These are phyloP conservation scores for Haemoproteus tartakovskyi DNA, from an alignment of 169 alveolate species.

Conservation along the genomic window DNA sequence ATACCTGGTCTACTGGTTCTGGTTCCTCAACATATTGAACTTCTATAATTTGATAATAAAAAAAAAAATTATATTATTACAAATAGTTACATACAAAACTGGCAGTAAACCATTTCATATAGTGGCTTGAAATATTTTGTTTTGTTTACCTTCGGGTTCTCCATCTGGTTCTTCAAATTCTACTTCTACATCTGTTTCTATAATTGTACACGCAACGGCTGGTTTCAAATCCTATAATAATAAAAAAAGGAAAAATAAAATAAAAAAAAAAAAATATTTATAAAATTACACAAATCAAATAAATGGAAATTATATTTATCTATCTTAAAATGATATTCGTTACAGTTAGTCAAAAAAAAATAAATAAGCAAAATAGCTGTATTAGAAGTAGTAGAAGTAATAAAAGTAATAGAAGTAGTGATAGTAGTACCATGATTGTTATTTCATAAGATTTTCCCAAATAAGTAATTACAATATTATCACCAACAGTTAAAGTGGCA, in stretches of 20 bases:
- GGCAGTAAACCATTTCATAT: too few relatives aligned
- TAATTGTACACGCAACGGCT: conserved; percentile 87
- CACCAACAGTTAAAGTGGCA: conserved; percentile 91
- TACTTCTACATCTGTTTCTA: conserved; percentile 94
- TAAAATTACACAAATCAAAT: neutral
- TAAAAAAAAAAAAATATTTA: conserved; percentile 2
- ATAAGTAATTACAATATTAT: conserved; percentile 87
- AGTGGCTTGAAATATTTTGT: too few relatives aligned
- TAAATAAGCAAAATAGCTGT: too few relatives aligned
- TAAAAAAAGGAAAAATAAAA: too few relatives aligned
- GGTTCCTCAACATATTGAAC: conserved; percentile 52
- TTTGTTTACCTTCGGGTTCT: conserved; percentile 10
- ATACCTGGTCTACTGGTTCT: conserved; percentile 26
- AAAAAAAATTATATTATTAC: neutral
- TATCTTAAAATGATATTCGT: too few relatives aligned
- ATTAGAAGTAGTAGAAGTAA: too few relatives aligned
- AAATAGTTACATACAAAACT: too few relatives aligned
- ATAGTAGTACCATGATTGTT: conserved; percentile 86
- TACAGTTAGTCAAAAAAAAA: too few relatives aligned
- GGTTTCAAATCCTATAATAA: conserved; percentile 84
- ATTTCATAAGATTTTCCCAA: conserved; percentile 85
- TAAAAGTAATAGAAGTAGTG: too few relatives aligned
- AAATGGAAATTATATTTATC: too few relatives aligned
- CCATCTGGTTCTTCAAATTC: conserved; percentile 81
- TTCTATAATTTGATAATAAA: neutral